A percentile compares a stretch with the other conserved stretches of the same genome.
Conservation (phyloP, 164 flowering plant species). For the Sextonia rubra region DNA sequence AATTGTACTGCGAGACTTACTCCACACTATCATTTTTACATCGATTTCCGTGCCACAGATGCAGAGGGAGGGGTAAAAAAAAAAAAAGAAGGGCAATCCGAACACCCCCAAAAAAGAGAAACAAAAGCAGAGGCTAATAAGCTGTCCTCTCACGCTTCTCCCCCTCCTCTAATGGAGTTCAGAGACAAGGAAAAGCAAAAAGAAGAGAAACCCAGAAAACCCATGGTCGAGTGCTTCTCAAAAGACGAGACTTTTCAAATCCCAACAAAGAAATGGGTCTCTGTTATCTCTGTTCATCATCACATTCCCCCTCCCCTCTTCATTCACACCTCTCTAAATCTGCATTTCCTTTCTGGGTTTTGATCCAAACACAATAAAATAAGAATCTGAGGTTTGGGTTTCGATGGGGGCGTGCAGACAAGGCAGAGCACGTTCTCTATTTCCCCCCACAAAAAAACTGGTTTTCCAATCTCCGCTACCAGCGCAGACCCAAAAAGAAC, state of each 20-base stretch:
- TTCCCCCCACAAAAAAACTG: neutral
- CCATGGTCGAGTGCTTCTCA: conserved; percentile 30
- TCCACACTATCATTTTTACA: conserved; percentile 16
- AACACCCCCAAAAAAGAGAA: neutral
- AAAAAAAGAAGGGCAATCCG: neutral
- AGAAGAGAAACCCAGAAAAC: conserved; percentile 9
- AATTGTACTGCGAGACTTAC: conserved; percentile 5
- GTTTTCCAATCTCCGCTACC: conserved; percentile 12
- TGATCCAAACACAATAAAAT: conserved; percentile 3
- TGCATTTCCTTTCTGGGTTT: neutral
- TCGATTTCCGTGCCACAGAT: conserved; percentile 14
- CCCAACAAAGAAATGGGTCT: conserved; percentile 18
- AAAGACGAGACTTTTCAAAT: conserved; percentile 33
- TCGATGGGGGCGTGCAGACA: conserved; percentile 27
- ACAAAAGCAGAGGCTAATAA: neutral
- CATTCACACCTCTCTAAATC: neutral
- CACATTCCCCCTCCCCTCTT: conserved; percentile 3
- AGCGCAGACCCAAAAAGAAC: conserved; percentile 5
- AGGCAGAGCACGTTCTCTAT: conserved; percentile 37
- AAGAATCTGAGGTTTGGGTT: conserved; percentile 20
- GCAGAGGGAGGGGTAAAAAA: conserved; percentile 11
- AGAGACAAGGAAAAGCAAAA: conserved; percentile 8
- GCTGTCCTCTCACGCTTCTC: conserved; percentile 1
- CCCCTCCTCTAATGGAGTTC: conserved; percentile 1
- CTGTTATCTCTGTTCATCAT: conserved; percentile 1